Evolutionary conservation across 1,139 yeast genomes (phyloP), one percentile per base, ranked within the genome.

Genomic region (Saccharomyces hybrid): DNA sequence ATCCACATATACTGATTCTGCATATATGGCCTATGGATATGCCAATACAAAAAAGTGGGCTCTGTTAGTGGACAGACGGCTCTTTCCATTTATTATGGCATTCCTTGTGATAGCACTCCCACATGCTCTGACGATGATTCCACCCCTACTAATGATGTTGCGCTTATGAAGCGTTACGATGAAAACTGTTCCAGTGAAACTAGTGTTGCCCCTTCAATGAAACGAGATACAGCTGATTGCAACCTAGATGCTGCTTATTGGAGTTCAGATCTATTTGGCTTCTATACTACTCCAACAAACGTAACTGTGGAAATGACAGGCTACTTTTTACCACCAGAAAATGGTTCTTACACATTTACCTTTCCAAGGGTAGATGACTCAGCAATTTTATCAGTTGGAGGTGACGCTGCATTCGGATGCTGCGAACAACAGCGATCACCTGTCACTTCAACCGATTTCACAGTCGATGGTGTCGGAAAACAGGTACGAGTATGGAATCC

Each of bases 321-420:
- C 55, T 68, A 66, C 48, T 66, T 67, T 55, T 31, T 51, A 8
- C 59, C 71, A 26, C 48, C 48, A 6, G 48, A 41, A 8, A 53
- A 62, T 14, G 72, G 72, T 55, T 52, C 58, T 7, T 68, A 68
- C 51, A 56, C 61, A 5, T 29, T 49, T 4, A 56, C 55, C 29
- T 68, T 68, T 54, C 65, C 64, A 55, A 58, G 56, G 24, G 64
- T 57, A 2, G 59, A 64, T 60, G 62, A 67, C 14, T 58, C 64
- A 16, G 67, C 61, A 2, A 58, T 61, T 59, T 58, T 69, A 2
- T 59, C 60, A 52, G 50, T 69, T 51, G 72, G 71, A 41, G 56
- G 56, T 27, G 61, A 57, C 2, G 61, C 59, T 50, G 72, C 69
- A 3, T 66, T 69, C 44, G 61, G 55, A 21, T 70, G 73, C 58